Conservation (phyloP, 1,139 yeast genomes). For the Zygosaccharomyces pseudobailii region DNA sequence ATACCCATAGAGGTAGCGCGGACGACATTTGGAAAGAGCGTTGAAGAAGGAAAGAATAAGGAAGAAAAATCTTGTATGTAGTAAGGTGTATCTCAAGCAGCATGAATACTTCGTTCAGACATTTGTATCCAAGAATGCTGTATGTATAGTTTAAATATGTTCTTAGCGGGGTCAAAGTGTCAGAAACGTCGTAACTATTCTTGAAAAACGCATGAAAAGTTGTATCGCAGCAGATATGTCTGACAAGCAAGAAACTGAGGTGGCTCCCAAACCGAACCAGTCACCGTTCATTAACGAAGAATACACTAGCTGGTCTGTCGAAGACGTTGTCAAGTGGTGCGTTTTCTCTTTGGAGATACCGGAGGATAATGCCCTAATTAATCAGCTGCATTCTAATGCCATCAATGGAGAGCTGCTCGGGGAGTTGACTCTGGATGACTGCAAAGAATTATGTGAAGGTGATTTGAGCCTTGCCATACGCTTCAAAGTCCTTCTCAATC, state of each 20-base stretch:
- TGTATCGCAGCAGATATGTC: slow-evolving; percentile 4
- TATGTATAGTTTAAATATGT: background rate
- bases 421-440: slow-evolving; percentile 53
- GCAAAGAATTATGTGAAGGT: slow-evolving; percentile 53
- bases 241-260: slow-evolving; percentile 5
- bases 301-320: slow-evolving; percentile 20
- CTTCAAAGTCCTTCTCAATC: slow-evolving; percentile 43
- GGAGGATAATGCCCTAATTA: slow-evolving; percentile 12
- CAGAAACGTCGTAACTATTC: background rate
- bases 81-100: background rate
- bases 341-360: slow-evolving; percentile 12
- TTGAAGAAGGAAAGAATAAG: background rate
- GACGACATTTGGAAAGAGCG: slow-evolving; percentile 74
- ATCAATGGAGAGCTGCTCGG: slow-evolving; percentile 61
- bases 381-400: slow-evolving; percentile 46
- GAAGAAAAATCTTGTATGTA: background rate
- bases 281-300: slow-evolving; percentile 9
- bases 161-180: background rate
- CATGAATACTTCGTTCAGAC: background rate
- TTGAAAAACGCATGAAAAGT: background rate
- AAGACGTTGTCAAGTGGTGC: slow-evolving; percentile 26
- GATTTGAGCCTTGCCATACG: slow-evolving; percentile 42
- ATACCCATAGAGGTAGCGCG: slow-evolving; percentile 61
- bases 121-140: background rate
- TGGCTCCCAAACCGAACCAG: background rate